Base-by-base conservation (phyloP, 2,329 filamentous ascomycete genomes). In the Phialocephala sp. region DNA sequence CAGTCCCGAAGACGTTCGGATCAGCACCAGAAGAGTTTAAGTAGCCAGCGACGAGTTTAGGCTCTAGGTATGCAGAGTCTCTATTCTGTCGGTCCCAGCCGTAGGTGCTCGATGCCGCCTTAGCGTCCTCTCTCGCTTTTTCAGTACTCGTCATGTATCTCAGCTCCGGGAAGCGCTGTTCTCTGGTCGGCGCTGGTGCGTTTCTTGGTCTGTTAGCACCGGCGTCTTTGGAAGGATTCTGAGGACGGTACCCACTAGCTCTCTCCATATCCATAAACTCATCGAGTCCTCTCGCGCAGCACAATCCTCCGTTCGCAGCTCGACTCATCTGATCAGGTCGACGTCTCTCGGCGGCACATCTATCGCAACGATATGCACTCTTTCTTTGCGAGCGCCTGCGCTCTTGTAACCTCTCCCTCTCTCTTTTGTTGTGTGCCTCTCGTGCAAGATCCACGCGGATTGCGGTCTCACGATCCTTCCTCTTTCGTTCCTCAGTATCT, bases 231-330 rank as follows among this genome's bases (percentile, higher is more conserved):
- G 50, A 32, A 18, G 24, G 11, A 8, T 1, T 9, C 5, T 9
- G 1, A 32, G 50, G 14, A 20, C 15, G 24, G 18, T 39, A 57
- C 14, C 36, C 55, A 22, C 32, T 52, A 8, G 32, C 14, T 20
- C 39, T 60, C 37, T 60, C 56, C 37, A 37, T 32, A 14, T 32
- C 39, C 4, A 12, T 45, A 56, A 59, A 68, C 45, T 68, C 66
- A 2, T 57, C 61, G 9, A 56, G 8, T 12, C 68, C 67, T 24
- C 65, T 61, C 5, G 66, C 62, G 55, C 69, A 70, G 41, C 71
- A 71, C 8, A 69, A 50, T 47, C 70, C 69, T 2, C 43, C 57
- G 45, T 71, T 68, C 6, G n/a, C 58, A 1, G 24, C 54, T 60
- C 66, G 52, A 1, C 41, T 56, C 12, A 32, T 52, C 11, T 56